Evolutionary conservation across 192 early-diverging fungal species (phyloP), one percentile per base, ranked within the genome.

Genomic region (Geranomyces variabilis): DNA sequence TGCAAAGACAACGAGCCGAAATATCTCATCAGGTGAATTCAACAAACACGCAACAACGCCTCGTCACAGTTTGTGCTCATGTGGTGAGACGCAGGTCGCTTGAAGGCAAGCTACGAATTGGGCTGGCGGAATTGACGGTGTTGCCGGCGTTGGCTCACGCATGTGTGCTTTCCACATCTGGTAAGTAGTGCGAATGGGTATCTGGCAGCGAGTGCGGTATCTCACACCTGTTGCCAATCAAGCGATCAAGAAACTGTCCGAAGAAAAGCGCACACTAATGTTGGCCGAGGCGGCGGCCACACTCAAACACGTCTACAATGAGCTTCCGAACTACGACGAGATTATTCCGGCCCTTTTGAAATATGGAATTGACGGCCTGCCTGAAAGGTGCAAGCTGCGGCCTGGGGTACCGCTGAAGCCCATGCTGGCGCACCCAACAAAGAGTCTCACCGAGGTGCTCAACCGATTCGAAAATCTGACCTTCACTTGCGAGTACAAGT

Each of bases 391-490:
- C 73, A 94, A 93, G 77, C 83, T 99, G 46, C 92, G 91, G 17
- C 95, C 97, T 28, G 92, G 94, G 1, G 93, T 99, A 59, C 98
- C 98, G 8, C 82, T 98, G 17, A 98, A 99, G 65, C 98, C 98
- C 12, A 99, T 99, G 98, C 87, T 99, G 71, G 98, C 98, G 10
- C 96, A 99, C 83, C 97, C 97, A 10, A 98, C 97, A 48, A 98
- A 97, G 77, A 87, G 87, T 34, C 81, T 98, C 5, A 88, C 90
- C 0, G 98, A 99, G 63, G 91, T 98, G 22, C 73, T 99, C 81
- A 89, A 98, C 60, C 85, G 96, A 17, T 97, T 99, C 66, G 95
- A 98, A 65, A 91, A 87, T 26, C 88, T 91, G 67, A 83, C 85
- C 2, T 99, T 99, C 72, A 97, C 94, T 5, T 99, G 98, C 76